phyloP scores from a whole-genome alignment of 2,329 filamentous ascomycete species.

The Penicillium brevicompactum region DNA sequence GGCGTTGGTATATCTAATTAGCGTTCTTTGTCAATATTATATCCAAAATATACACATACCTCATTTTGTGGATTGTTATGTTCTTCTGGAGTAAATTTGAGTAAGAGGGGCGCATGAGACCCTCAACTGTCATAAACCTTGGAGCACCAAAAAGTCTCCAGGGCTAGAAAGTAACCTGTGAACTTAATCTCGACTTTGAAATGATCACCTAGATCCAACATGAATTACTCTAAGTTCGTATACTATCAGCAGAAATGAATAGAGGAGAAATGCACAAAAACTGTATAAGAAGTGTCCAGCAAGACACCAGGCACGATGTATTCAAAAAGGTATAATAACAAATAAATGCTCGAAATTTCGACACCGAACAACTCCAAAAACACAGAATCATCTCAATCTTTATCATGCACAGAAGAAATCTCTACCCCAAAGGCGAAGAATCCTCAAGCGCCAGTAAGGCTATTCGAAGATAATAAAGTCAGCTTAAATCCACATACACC shows the following conservation, averaged over 20 bases:
- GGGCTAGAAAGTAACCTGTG: too few relatives aligned
- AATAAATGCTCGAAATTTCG: neutral
- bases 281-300: too few relatives aligned
- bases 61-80: neutral
- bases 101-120: too few relatives aligned
- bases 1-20: slow-evolving; percentile 8
- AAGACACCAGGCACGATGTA: neutral
- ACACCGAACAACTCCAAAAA: neutral
- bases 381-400: neutral
- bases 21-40: slow-evolving; percentile 12
- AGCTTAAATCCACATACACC: neutral
- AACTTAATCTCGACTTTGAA: too few relatives aligned
- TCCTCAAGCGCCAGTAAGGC: slow-evolving; percentile 13
- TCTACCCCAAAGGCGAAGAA: neutral
- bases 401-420: neutral
- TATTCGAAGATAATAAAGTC: neutral
- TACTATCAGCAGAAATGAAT: too few relatives aligned
- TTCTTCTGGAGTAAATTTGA: neutral
- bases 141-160: too few relatives aligned
- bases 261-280: too few relatives aligned
- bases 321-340: slow-evolving; percentile 2
- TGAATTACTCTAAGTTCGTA: too few relatives aligned
- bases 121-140: too few relatives aligned
- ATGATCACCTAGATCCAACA: too few relatives aligned
- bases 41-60: neutral